Base-by-base conservation (phyloP, 2,329 filamentous ascomycete genomes). In the Chaetomium sp. region DNA sequence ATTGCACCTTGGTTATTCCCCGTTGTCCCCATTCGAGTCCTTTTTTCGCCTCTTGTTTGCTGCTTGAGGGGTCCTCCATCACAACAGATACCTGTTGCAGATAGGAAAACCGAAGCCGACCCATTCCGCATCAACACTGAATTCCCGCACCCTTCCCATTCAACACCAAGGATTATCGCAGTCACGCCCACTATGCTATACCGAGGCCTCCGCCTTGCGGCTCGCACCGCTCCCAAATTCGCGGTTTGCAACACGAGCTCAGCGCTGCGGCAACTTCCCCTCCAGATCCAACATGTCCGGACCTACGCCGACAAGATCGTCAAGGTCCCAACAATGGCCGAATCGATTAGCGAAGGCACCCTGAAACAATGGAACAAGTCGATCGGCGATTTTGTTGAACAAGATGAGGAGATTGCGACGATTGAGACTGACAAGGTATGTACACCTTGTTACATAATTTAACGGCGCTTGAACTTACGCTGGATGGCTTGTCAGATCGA, bases 341-440 rank as follows among this genome's bases (percentile, higher is more conserved):
- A 99, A 74, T 97, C 94, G 49, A 97, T 99, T 72, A 95, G 90
- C 45, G 94, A 99, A 74, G 94, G 94, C 59, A 99, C 94, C 27
- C 73, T 99, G 68, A 96, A 96, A 76, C 91, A 96, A 70, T 97
- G 91, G 79, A 87, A 84, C 67, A 97, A 97, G 72, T 72, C 92
- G 75, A 78, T 96, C 65, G 94, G 94, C 67, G 94, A 99, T 71
- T 91, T 85, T 66, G 91, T 99, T 52, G 91, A 95, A 76, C 86
- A 87, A 67, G 94, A 99, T 69, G 94, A 97, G 75, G 94, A 99
- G 72, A 92, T 99, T 71, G 94, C 94, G 36, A 96, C 92, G 49
- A 99, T 99, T 68, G 94, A 99, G 76, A 99, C 94, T 11, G 94
- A 99, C 81, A 99, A 99, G 85, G 89, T 90, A 76, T 44, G 60